Percentiles rank a stretch among this genome's conserved stretches.
Evolutionary conservation across 176 grass and related monocot genomes (phyloP).

Genomic region (Oryza glumipatula): DNA sequence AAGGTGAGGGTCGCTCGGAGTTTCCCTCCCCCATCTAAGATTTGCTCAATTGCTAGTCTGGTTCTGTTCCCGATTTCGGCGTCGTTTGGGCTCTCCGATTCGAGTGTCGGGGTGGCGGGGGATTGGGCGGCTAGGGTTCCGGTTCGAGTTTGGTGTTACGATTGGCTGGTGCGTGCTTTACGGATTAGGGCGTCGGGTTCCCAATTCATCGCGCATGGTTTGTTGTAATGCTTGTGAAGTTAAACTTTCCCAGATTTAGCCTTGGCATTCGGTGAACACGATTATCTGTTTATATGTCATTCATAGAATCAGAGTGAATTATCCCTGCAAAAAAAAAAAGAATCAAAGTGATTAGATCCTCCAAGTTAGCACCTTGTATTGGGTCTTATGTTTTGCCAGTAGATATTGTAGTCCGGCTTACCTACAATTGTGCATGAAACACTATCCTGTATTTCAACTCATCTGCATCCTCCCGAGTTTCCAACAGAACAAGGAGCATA

Average conservation of each 20-base stretch:
- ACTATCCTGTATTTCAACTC: neutral
- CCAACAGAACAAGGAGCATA: too few relatives aligned
- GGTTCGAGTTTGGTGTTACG: neutral
- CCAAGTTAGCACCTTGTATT: neutral
- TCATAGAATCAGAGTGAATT: neutral
- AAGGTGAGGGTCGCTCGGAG: constrained; percentile 39
- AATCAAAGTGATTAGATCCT: neutral
- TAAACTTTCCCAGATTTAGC: neutral
- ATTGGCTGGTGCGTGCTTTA: neutral
- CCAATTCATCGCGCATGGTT: neutral
- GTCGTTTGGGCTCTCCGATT: neutral
- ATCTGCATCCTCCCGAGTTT: neutral
- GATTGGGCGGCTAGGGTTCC: constrained; percentile 43
- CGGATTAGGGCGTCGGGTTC: neutral
- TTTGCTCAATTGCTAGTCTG: neutral
- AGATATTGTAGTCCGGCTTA: neutral
- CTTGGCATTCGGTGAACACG: neutral
- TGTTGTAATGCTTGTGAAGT: neutral
- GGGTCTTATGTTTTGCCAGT: neutral
- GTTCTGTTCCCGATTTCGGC: neutral
- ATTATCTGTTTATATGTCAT: neutral
- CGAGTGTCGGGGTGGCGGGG: neutral
- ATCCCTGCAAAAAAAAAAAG: too few relatives aligned
- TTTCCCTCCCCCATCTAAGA: neutral
- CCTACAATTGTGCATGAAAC: neutral